phyloP scores from a whole-genome alignment of 148 eudicot species.

The Rhododendron molle region DNA sequence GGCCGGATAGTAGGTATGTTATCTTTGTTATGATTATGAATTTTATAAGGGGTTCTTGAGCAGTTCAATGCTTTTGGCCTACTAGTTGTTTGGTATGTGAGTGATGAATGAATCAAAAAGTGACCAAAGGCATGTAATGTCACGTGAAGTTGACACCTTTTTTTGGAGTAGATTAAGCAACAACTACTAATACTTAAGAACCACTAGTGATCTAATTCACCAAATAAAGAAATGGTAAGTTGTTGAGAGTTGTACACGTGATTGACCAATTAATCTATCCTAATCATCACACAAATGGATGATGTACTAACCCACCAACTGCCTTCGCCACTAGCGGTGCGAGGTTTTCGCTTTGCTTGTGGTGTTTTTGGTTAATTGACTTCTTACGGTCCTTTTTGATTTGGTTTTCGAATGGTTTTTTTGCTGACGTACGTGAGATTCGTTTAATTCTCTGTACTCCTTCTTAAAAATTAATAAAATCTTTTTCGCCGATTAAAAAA shows the following conservation, averaged over 20 bases:
- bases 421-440: too few species aligned
- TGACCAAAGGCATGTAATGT: not conserved
- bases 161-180: not conserved
- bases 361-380: too few species aligned
- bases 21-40: not conserved
- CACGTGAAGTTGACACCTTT: not conserved
- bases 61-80: not conserved
- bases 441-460: too few species aligned
- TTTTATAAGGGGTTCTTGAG: not conserved
- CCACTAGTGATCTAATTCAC: not conserved
- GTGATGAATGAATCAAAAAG: not conserved
- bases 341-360: too few species aligned
- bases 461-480: too few species aligned
- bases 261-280: not conserved
- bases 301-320: constrained; percentile 1
- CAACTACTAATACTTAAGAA: not conserved
- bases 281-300: not conserved
- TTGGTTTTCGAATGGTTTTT: too few species aligned
- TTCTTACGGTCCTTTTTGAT: too few species aligned
- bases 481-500: too few species aligned
- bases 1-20: not conserved
- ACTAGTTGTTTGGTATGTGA: not conserved
- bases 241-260: not conserved
- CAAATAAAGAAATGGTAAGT: not conserved
- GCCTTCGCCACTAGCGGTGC: not conserved